Evolutionary conservation across 129 eudicot genomes (phyloP).

Genomic region (Pseudognaphalium luteoalbum): DNA sequence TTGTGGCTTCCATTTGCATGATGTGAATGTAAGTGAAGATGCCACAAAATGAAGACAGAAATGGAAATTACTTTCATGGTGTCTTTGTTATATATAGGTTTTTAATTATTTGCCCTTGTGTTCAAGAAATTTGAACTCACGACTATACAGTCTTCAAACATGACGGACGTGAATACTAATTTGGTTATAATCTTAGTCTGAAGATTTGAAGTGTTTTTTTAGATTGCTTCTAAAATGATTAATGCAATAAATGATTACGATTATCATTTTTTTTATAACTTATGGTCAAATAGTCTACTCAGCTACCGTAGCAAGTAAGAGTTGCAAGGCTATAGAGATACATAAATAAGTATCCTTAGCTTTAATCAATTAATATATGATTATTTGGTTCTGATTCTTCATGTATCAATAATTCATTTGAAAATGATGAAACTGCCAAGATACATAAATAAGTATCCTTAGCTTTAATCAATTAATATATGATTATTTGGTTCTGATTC

Average conservation of each 20-base stretch:
- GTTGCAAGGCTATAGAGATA: background rate
- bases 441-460: too few relatives aligned
- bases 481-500: constrained; percentile 15
- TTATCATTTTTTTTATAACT: too few relatives aligned
- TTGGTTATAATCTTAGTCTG: background rate
- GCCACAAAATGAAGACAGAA: background rate
- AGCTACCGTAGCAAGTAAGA: background rate
- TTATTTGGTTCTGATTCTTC: constrained; percentile 12
- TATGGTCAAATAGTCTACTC: too few relatives aligned
- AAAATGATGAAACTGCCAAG: background rate
- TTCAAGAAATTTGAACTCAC: background rate
- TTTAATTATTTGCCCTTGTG: background rate
- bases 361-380: background rate
- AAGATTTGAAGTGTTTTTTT: background rate
- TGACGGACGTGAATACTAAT: background rate
- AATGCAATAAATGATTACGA: too few relatives aligned
- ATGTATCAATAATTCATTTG: background rate
- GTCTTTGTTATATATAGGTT: background rate
- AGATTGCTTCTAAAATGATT: background rate
- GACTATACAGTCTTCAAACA: background rate
- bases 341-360: background rate
- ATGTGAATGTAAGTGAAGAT: constrained; percentile 4
- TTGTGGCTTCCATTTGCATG: background rate
- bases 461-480: too few relatives aligned
- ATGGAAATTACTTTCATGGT: constrained; percentile 3